These are phyloP conservation scores for Immersiporthe knoxdaviesiana DNA, from an alignment of 2,329 filamentous ascomycete species.

Conservation along the genomic window DNA sequence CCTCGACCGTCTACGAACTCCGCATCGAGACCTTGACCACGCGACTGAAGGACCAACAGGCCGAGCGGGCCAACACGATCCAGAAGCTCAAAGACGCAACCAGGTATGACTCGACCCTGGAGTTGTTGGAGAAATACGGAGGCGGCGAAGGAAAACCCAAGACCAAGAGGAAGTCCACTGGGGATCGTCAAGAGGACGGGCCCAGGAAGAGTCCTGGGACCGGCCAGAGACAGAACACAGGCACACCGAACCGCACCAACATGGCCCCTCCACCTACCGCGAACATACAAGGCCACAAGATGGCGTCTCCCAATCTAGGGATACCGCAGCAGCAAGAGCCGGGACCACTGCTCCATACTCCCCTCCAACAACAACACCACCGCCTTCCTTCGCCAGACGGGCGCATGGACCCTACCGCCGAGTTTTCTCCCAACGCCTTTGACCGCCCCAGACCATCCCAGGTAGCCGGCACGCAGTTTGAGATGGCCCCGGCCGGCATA, in stretches of 20 bases:
- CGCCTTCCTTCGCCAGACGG: slow-evolving; percentile 32
- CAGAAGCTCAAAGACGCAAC: slow-evolving; percentile 93
- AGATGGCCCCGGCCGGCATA: slow-evolving; percentile 34
- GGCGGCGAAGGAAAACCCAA: slow-evolving; percentile 58
- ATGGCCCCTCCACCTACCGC: slow-evolving; percentile 65
- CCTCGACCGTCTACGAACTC: slow-evolving; percentile 77
- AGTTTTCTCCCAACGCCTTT: slow-evolving; percentile 78
- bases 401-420: slow-evolving; percentile 53
- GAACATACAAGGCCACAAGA: slow-evolving; percentile 55
- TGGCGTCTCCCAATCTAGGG: slow-evolving; percentile 36
- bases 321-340: slow-evolving; percentile 32
- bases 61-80: slow-evolving; percentile 83
- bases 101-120: slow-evolving; percentile 92
- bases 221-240: slow-evolving; percentile 30
- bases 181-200: slow-evolving; percentile 30
- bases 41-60: slow-evolving; percentile 74
- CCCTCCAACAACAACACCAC: slow-evolving; percentile 27
- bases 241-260: slow-evolving; percentile 46
- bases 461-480: slow-evolving; percentile 35
- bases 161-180: slow-evolving; percentile 35
- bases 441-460: slow-evolving; percentile 32
- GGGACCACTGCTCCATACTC: slow-evolving; percentile 20
- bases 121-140: slow-evolving; percentile 93
- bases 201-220: slow-evolving; percentile 27
- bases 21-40: slow-evolving; percentile 71